Base-by-base conservation (phyloP, 352 stramenopile genomes). In the Plasmopara viticola region DNA sequence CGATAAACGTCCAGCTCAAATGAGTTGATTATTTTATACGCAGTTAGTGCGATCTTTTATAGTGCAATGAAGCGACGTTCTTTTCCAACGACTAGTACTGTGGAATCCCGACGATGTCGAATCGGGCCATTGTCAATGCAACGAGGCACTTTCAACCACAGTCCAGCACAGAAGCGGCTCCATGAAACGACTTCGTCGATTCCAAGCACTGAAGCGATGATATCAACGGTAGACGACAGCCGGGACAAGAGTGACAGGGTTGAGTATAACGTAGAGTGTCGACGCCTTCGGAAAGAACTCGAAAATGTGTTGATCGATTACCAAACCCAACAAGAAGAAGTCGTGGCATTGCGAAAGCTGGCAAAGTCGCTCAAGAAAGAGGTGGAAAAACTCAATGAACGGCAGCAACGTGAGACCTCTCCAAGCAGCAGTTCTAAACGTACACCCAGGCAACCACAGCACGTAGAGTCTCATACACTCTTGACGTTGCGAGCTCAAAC, bases 281-380 rank as follows among this genome's bases (percentile, higher is more conserved):
- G 56, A 28, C 60, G 60, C 1, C 58, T 87, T 40, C 71, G 76
- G n/a, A 62, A 66, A 28, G 64, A 84, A 35, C 47, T 87, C 6
- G 60, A 84, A 48, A 61, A 63, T 25, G 65, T 76, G 6, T 45
- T 85, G 18, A 38, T 56, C 0, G 63, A 82, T 37, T 68, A 79
- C n/a, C 55, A 76, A 37, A 64, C 67, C 18, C 74, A 84, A 56
- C 62, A 73, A 41, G 74, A 87, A 20, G 76, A 85, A 52, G 76
- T 87, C 35, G 67, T 83, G 6, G 76, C 70, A 9, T 38, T 87
- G 9, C 68, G 74, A 47, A 72, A 73, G 12, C 51, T 87, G 6
- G 76, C 74, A 10, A 70, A 60, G 37, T 78, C 73, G 1, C 49
- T 87, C 4, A 82, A 79, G 52, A 61, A 72, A 34, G 71, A 87